Evolutionary conservation across 2,329 filamentous ascomycete species (phyloP).

Genomic region (Thielaviopsis ethacetica): DNA sequence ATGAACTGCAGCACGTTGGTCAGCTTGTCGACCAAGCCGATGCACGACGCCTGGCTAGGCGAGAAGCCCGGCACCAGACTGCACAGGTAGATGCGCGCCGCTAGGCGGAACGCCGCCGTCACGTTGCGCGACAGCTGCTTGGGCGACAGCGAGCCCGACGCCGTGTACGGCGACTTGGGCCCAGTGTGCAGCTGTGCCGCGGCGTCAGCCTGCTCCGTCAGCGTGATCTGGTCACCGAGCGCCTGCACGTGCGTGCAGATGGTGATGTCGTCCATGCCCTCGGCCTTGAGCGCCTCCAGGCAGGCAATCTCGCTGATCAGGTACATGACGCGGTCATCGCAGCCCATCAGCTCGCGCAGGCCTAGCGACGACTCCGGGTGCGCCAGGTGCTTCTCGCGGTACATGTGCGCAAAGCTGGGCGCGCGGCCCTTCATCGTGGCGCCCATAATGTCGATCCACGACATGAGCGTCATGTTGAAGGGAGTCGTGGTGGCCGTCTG

Average conservation of each 20-base stretch:
- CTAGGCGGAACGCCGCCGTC: conserved; percentile 76
- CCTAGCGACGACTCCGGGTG: conserved; percentile 45
- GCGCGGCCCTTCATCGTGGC: conserved; percentile 79
- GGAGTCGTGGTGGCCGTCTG: conserved; percentile 49
- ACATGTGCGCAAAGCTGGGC: conserved; percentile 84
- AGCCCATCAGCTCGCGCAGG: conserved; percentile 87
- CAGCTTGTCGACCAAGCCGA: conserved; percentile 63
- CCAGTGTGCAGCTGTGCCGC: conserved; percentile 31
- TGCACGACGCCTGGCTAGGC: conserved; percentile 54
- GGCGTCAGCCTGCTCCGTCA: conserved; percentile 52
- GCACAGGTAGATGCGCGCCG: conserved; percentile 92
- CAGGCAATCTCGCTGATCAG: conserved; percentile 95
- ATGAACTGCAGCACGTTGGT: conserved; percentile 64
- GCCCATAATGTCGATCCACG: conserved; percentile 96
- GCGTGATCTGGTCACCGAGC: conserved; percentile 72
- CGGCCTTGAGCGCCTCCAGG: conserved; percentile 71
- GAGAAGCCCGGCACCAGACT: conserved; percentile 81
- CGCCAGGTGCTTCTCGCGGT: conserved; percentile 82
- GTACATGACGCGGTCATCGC: conserved; percentile 95
- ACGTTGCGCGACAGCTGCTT: conserved; percentile 79
- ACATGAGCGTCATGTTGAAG: conserved; percentile 87
- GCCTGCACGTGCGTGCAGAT: conserved; percentile 80
- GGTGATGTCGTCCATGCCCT: conserved; percentile 69
- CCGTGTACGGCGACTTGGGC: conserved; percentile 29
- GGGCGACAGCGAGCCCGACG: conserved; percentile 60